Evolutionary conservation across 176 grass and related monocot species (phyloP).

Genomic region (Triticum aestivum): IWGSC_CS_RefSeq_v2.1 NC_057802.1:396158350-396158849

Average conservation of each 20-base stretch:
- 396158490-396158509: not conserved
- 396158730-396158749: not conserved
- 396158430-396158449: not conserved
- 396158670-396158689: not conserved
- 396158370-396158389: slow-evolving; percentile 30
- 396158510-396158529: too few species aligned
- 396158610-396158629: not conserved
- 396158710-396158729: not conserved
- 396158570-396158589: too few species aligned
- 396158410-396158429: not conserved
- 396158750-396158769: slow-evolving; percentile 74
- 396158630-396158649: not conserved
- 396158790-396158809: slow-evolving; percentile 75
- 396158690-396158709: not conserved
- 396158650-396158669: not conserved
- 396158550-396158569: too few species aligned
- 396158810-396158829: slow-evolving; percentile 52
- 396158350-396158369: slow-evolving; percentile 30
- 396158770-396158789: slow-evolving; percentile 85
- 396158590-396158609: too few species aligned
- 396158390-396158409: slow-evolving; percentile 12
- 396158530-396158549: too few species aligned
- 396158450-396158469: not conserved
- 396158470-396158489: slow-evolving; percentile 19
- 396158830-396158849: slow-evolving; percentile 51